Evolutionary conservation across 2,329 filamentous ascomycete genomes (phyloP), one percentile per base, ranked within the genome.

Genomic region (Cladosporium sp.): DNA sequence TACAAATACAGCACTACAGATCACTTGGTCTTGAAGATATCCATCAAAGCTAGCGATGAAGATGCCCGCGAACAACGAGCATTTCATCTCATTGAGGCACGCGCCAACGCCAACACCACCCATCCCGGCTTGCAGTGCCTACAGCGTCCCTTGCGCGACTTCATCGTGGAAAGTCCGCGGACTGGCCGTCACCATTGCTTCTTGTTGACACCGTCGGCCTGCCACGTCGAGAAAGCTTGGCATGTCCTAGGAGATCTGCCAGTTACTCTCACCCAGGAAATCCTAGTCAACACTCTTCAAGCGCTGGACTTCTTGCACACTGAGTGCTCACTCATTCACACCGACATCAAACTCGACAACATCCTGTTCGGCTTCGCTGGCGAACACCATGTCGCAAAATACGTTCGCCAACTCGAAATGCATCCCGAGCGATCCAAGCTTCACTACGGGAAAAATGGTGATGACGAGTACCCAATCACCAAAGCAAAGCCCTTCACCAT

Each of bases 291-390:
- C 42, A 30, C 54, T 19, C 54, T 56, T 34, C 28, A 30, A 1
- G 54, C 54, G 8, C 54, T 56, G 34, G 54, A 49, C 42, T 56
- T 56, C 36, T 11, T 56, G 54, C 54, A 56, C 54, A 19, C 34
- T 2, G 54, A 56, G 36, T 49, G 40, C 30, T 37, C 12, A 3
- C 54, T 56, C 28, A 56, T 56, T 5, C 54, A 56, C 42, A 56
- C 54, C 1, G 54, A 56, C 19, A 28, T 56, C 7, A 56, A 56
- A 42, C 54, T 56, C 42, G 54, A 56, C 42, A 56, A 56, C 54
- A 49, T 56, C 36, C 54, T 56, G 15, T 56, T 56, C 20, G 54
- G 54, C 19, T 56, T 56, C 14, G 40, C 34, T 14, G 36, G 37
- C n/a, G n/a, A 39, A 5, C 7, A 25, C 30, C 28, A 38, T 9